Evolutionary conservation across 2,329 filamentous ascomycete genomes (phyloP).

Genomic region (Arthroderma uncinatum): DNA sequence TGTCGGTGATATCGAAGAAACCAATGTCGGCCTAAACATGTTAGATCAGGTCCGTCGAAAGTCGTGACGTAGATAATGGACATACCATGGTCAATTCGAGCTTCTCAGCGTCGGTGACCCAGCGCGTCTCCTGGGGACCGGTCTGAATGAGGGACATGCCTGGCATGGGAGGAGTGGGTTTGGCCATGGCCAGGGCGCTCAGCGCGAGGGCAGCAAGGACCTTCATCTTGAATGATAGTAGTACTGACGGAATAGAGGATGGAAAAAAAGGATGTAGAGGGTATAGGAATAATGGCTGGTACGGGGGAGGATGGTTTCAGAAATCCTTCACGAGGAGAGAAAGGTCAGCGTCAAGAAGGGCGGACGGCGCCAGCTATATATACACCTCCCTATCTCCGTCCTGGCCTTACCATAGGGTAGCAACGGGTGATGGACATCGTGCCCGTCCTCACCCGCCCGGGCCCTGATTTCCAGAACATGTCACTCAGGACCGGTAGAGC

Average conservation of each 20-base stretch:
- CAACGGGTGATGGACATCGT: not conserved
- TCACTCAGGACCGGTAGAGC: no score
- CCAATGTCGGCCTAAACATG: slow-evolving; percentile 57
- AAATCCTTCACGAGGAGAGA: not conserved
- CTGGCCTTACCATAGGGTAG: not conserved
- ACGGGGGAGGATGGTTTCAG: not conserved
- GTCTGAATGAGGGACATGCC: slow-evolving; percentile 63
- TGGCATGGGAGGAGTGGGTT: slow-evolving; percentile 16
- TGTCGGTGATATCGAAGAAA: slow-evolving; percentile 89
- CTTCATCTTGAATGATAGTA: slow-evolving; percentile 31
- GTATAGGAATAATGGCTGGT: not conserved
- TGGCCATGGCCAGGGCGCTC: slow-evolving; percentile 21
- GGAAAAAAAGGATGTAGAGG: not conserved
- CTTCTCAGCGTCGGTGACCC: slow-evolving; percentile 91
- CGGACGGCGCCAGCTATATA: not conserved
- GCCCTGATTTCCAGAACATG: not conserved
- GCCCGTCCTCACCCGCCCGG: not conserved
- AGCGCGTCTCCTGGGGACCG: slow-evolving; percentile 65
- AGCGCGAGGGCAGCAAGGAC: slow-evolving; percentile 26
- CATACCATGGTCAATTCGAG: slow-evolving; percentile 73
- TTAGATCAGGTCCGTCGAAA: not conserved
- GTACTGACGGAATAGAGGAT: not conserved
- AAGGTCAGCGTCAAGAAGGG: not conserved
- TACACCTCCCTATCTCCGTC: not conserved
- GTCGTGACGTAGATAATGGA: not conserved